Base-by-base conservation (phyloP, 257 asterid genomes). In the Buddleja alternifolia region DNA sequence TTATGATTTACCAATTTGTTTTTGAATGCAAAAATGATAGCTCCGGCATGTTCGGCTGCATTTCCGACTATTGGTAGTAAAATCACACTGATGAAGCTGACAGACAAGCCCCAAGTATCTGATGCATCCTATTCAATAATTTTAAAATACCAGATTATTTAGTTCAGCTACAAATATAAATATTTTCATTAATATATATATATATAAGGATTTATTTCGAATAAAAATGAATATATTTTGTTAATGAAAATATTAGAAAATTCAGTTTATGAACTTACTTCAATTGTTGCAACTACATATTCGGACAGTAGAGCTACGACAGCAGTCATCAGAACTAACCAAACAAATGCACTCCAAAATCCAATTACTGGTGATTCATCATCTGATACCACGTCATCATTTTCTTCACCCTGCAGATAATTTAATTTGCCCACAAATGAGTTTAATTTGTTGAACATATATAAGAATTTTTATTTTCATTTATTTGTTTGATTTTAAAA, bases 41-140 rank as follows among this genome's bases (percentile, higher is more conserved):
- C 96, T 39, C 96, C 99, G 0, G 99, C 96, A 63, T 93, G 99
- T 70, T 93, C 99, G 2, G 97, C 96, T 48, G 99, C 97, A 58
- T 93, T 93, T 53, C 99, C 99, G 55, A 87, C 97, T 63, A 93
- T 90, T 42, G 99, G 99, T 52, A 93, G 85, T 67, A 93, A 67
- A 77, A 93, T 93, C 19, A 93, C 78, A 36, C 99, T 90, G 54
- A 88, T 88, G 82, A 93, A 93, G 67, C 90, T 81, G 45, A 90
- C 87, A 2, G 99, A 88, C 10, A 90, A 78, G 0, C 99, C 95
- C 97, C 96, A 93, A 11, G 90, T 67, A 39, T 82, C 81, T 0
- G 99, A 87, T 69, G 96, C 95, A 39, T 69, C 86, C 98, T 93
- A 74, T 29, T 29, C 34, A 29, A 29, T 29, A 29, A 29, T 29